Evolutionary conservation across 2,329 filamentous ascomycete species (phyloP).

Genomic region (Graphilbum ipis-grandicollis): DNA sequence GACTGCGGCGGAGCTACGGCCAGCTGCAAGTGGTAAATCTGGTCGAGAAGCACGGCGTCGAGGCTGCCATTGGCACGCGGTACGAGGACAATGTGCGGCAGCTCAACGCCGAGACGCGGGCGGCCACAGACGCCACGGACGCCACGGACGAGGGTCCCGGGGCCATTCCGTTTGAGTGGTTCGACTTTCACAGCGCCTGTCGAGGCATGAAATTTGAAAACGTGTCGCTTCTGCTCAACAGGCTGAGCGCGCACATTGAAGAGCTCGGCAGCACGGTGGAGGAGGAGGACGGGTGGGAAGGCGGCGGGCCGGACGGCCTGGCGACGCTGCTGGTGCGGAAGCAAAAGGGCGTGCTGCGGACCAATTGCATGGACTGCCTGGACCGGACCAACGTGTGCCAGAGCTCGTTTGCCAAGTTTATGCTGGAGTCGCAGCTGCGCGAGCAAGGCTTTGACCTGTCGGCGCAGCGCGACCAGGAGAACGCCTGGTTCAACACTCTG

Average conservation of each 20-base stretch:
- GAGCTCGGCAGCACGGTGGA: slow-evolving; percentile 53
- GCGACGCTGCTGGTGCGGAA: slow-evolving; percentile 16
- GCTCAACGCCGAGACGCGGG: slow-evolving; percentile 40
- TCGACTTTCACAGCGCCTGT: slow-evolving; percentile 86
- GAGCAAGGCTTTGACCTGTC: slow-evolving; percentile 61
- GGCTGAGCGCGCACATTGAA: slow-evolving; percentile 49
- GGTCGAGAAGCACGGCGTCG: slow-evolving; percentile 75
- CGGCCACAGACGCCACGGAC: slow-evolving; percentile 9
- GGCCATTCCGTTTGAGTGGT: slow-evolving; percentile 70
- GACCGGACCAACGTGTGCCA: slow-evolving; percentile 94
- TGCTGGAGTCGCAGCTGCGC: slow-evolving; percentile 64
- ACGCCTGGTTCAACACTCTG: slow-evolving; percentile 84
- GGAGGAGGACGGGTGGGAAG: slow-evolving; percentile 11
- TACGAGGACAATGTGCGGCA: slow-evolving; percentile 53
- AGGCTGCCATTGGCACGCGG: slow-evolving; percentile 59
- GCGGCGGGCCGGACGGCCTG: neutral
- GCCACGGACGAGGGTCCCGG: slow-evolving; percentile 14
- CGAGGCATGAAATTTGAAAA: slow-evolving; percentile 98
- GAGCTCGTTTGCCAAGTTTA: slow-evolving; percentile 71
- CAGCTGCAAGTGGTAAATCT: slow-evolving; percentile 63
- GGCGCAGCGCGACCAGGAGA: slow-evolving; percentile 58
- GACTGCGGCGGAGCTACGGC: slow-evolving; percentile 54
- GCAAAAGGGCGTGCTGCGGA: slow-evolving; percentile 69
- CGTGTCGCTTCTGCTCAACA: slow-evolving; percentile 61
- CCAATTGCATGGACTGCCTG: slow-evolving; percentile 97